phyloP scores from a whole-genome alignment of 805 yeast species.

The Cyberlindnera misumaiensis region DNA sequence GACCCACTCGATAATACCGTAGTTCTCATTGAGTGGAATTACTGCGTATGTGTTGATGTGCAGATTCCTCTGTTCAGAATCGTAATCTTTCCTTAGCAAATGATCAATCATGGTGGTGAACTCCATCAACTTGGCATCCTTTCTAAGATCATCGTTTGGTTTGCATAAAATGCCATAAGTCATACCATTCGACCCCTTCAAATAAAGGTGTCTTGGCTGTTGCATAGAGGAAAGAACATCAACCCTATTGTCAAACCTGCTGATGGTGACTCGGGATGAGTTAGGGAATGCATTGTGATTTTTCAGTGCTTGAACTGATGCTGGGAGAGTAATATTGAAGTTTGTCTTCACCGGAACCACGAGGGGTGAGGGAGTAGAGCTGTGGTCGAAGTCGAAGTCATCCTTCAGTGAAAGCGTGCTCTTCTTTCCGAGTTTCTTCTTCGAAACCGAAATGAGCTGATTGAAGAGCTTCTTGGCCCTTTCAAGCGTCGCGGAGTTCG shows the following conservation, averaged over 20 bases:
- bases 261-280: constrained; percentile 44
- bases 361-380: constrained; percentile 39
- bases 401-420: constrained; percentile 23
- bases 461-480: constrained; percentile 23
- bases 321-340: constrained; percentile 60
- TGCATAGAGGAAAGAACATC: constrained; percentile 76
- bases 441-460: constrained; percentile 22
- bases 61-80: constrained; percentile 65
- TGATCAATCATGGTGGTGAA: constrained; percentile 83
- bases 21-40: constrained; percentile 74
- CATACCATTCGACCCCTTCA: constrained; percentile 75
- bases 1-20: constrained; percentile 91
- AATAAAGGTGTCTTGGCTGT: constrained; percentile 70
- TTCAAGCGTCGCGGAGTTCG: constrained; percentile 13
- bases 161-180: constrained; percentile 74
- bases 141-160: constrained; percentile 83
- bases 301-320: constrained; percentile 35
- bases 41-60: constrained; percentile 81
- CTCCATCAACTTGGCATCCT: constrained; percentile 89
- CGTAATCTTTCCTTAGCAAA: constrained; percentile 56
- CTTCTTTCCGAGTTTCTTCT: constrained; percentile 13
- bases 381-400: constrained; percentile 38
- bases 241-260: constrained; percentile 59
- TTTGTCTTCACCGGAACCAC: constrained; percentile 73
- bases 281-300: constrained; percentile 38